A percentile compares a stretch with the other conserved stretches of the same genome.
These are phyloP conservation scores for Arachnopeziza araneosa DNA, from an alignment of 2,329 filamentous ascomycete species.

Conservation along the genomic window DNA sequence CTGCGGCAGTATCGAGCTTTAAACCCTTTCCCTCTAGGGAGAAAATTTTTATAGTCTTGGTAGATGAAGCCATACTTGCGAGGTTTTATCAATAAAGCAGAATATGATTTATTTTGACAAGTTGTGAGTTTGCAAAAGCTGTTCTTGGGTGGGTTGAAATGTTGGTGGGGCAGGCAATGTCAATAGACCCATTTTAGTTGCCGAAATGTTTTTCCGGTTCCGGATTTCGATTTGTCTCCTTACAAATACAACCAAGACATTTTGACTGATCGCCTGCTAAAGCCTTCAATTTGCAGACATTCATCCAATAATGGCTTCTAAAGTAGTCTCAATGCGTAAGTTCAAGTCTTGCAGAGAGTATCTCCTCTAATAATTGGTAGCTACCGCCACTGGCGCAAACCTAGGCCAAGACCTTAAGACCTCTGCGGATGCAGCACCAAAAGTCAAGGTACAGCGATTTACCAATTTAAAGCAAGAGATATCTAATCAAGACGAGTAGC, in stretches of 20 bases:
- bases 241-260: conserved; percentile 12
- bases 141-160: background rate
- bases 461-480: background rate
- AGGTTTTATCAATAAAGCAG: conserved; percentile 13
- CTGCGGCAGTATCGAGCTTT: conserved; percentile 83
- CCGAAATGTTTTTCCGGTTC: conserved; percentile 1
- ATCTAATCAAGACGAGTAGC: conserved; percentile 45
- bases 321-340: conserved; percentile 26
- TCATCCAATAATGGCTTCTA: conserved; percentile 23
- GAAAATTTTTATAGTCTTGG: conserved; percentile 58
- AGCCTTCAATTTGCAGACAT: conserved; percentile 15
- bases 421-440: conserved; percentile 17
- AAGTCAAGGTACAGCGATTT: conserved; percentile 17
- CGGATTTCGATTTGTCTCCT: background rate
- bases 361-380: conserved; percentile 15
- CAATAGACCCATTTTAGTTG: background rate
- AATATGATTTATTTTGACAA: background rate
- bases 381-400: conserved; percentile 24
- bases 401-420: conserved; percentile 24
- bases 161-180: background rate
- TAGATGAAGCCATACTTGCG: conserved; percentile 40
- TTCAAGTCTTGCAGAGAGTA: background rate
- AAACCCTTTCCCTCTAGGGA: conserved; percentile 87
- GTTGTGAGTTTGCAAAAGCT: background rate
- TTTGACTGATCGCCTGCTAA: background rate